Conservation (phyloP, 2,329 filamentous ascomycete species). For the Aspergillus sclerotialis region DNA sequence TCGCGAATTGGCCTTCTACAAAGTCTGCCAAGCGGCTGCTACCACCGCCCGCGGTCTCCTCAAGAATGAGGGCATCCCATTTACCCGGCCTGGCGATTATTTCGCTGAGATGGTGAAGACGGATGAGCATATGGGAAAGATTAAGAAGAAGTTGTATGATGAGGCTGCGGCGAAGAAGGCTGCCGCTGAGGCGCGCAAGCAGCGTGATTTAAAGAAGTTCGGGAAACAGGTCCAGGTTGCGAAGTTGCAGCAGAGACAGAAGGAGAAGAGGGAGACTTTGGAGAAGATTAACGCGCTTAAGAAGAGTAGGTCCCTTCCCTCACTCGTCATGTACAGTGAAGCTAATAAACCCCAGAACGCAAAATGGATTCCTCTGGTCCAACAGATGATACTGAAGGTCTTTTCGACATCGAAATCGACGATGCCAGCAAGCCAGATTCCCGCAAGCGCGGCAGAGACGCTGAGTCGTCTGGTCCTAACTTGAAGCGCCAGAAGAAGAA, state of each 20-base stretch:
- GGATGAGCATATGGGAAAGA: conserved; percentile 96
- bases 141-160: conserved; percentile 87
- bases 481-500: conserved; percentile 87
- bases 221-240: conserved; percentile 97
- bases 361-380: conserved; percentile 58
- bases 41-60: conserved; percentile 65
- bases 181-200: conserved; percentile 79
- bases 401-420: conserved; percentile 88
- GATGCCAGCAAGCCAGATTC: conserved; percentile 53
- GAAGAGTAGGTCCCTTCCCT: conserved; percentile 64
- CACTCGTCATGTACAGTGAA: no score
- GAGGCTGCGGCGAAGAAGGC: conserved; percentile 91
- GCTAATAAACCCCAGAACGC: conserved; percentile 74
- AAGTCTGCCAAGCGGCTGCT: conserved; percentile 75
- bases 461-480: conserved; percentile 29
- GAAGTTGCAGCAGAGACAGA: conserved; percentile 88
- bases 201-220: conserved; percentile 96
- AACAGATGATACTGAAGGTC: conserved; percentile 64
- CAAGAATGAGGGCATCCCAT: conserved; percentile 74
- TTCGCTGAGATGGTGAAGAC: conserved; percentile 99
- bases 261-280: conserved; percentile 84
- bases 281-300: conserved; percentile 95
- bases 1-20: conserved; percentile 89
- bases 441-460: conserved; percentile 32
- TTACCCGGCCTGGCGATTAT: conserved; percentile 86